Percentiles rank a stretch among this genome's conserved stretches.
These are phyloP conservation scores for Drechmeria coniospora DNA, from an alignment of 2,329 filamentous ascomycete genomes.

Conservation along the genomic window DNA sequence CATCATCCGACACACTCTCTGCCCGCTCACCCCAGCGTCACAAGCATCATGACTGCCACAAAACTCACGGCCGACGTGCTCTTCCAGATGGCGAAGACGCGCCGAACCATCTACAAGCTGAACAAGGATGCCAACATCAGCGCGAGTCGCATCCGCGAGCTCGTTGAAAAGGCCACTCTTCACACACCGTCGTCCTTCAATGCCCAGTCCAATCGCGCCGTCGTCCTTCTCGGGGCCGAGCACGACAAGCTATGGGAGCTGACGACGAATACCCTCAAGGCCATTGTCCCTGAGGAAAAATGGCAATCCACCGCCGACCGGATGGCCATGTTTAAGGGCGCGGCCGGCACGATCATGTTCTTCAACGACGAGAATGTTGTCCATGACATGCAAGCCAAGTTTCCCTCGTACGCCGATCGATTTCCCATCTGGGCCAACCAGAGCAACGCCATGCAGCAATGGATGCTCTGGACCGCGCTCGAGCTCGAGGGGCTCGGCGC, in stretches of 20 bases:
- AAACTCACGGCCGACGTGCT: slow-evolving; percentile 32
- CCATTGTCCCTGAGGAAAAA: slow-evolving; percentile 47
- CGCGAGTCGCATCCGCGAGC: slow-evolving; percentile 43
- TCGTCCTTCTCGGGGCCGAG: slow-evolving; percentile 66
- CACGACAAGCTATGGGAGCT: slow-evolving; percentile 83
- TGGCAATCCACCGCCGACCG: slow-evolving; percentile 37
- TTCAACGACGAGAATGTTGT: slow-evolving; percentile 63
- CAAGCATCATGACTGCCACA: slow-evolving; percentile 24
- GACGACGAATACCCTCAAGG: slow-evolving; percentile 30
- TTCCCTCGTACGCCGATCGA: slow-evolving; percentile 59
- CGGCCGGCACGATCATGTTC: slow-evolving; percentile 74
- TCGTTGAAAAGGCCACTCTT: slow-evolving; percentile 48
- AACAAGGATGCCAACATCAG: slow-evolving; percentile 41
- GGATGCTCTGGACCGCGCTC: slow-evolving; percentile 64
- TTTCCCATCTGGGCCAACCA: slow-evolving; percentile 68
- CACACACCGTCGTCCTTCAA: slow-evolving; percentile 76
- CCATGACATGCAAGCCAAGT: slow-evolving; percentile 50
- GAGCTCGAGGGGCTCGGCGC: slow-evolving; percentile 73
- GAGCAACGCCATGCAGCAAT: slow-evolving; percentile 65
- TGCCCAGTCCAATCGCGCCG: slow-evolving; percentile 64
- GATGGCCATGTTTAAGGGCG: slow-evolving; percentile 46
- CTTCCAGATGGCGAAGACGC: slow-evolving; percentile 49
- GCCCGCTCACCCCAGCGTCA: too few relatives aligned
- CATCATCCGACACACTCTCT: too few relatives aligned
- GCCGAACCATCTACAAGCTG: slow-evolving; percentile 55